Conservation (phyloP, 306 rosid species). For the Fragaria iinumae region DNA sequence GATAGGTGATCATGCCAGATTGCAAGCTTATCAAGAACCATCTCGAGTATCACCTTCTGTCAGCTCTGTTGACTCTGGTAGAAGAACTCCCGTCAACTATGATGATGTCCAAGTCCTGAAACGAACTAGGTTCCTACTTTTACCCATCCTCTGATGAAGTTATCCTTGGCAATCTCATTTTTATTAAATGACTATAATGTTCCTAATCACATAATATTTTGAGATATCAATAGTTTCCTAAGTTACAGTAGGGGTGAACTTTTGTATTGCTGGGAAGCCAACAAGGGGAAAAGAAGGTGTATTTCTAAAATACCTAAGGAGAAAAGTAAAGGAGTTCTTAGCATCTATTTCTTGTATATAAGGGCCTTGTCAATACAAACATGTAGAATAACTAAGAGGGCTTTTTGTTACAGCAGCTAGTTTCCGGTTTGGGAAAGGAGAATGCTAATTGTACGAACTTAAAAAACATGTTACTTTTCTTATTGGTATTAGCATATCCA, state of each 20-base stretch:
- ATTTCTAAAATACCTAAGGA: neutral
- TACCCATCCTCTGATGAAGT: constrained; percentile 24
- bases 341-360: neutral
- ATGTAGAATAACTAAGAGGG: neutral
- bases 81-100: constrained; percentile 31
- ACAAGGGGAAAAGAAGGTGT: neutral
- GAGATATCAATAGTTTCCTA: neutral
- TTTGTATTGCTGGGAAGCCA: neutral
- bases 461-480: neutral
- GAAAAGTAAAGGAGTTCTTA: constrained; percentile 1
- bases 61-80: constrained; percentile 34
- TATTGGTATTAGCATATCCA: neutral
- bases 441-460: neutral
- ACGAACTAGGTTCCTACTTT: constrained; percentile 55
- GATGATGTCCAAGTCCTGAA: constrained; percentile 43
- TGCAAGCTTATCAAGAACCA: constrained; percentile 32
- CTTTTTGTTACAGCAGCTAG: neutral
- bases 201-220: constrained; percentile 27
- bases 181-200: constrained; percentile 40
- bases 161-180: constrained; percentile 23
- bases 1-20: constrained; percentile 28
- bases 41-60: constrained; percentile 32
- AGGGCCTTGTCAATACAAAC: neutral
- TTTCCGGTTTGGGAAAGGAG: neutral
- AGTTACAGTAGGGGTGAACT: neutral